Percentiles rank a stretch among this genome's conserved stretches.
Evolutionary conservation across 768 basidiomycete species (phyloP).

Genomic region (Polyporus arcularius): DNA sequence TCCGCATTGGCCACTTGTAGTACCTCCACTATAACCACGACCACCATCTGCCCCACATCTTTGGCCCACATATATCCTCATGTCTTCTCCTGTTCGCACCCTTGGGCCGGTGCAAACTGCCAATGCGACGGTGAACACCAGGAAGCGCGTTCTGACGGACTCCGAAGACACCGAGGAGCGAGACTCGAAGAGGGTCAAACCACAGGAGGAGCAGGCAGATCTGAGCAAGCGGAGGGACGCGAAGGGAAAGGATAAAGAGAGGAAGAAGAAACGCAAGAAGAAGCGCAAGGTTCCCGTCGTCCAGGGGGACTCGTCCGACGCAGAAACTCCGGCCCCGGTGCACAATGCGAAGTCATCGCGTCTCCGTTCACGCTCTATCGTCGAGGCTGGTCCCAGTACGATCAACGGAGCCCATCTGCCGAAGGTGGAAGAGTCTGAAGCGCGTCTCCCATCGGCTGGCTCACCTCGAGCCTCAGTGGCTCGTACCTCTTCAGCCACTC

Average conservation of each 20-base stretch:
- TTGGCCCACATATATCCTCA: not conserved
- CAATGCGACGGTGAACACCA: not conserved
- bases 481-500: not conserved
- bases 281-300: constrained; percentile 29
- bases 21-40: not conserved
- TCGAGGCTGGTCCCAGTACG: not conserved
- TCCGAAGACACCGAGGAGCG: constrained; percentile 19
- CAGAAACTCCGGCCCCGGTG: not conserved
- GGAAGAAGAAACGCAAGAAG: constrained; percentile 30
- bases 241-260: constrained; percentile 30
- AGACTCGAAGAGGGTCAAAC: constrained; percentile 9
- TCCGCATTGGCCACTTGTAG: not conserved
- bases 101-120: not conserved
- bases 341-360: constrained; percentile 4
- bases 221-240: not conserved
- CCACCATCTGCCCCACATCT: not conserved
- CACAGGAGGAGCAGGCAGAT: not conserved
- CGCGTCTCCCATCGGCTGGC: constrained; percentile 6
- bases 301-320: not conserved
- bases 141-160: constrained; percentile 20
- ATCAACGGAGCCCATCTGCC: not conserved
- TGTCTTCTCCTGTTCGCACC: constrained; percentile 9
- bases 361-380: constrained; percentile 5
- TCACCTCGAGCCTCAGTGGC: not conserved
- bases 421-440: not conserved